Percentiles rank a stretch among this genome's conserved stretches.
phyloP scores from a whole-genome alignment of 768 basidiomycete genomes.

The Krasilnikovozyma curviuscula region DNA sequence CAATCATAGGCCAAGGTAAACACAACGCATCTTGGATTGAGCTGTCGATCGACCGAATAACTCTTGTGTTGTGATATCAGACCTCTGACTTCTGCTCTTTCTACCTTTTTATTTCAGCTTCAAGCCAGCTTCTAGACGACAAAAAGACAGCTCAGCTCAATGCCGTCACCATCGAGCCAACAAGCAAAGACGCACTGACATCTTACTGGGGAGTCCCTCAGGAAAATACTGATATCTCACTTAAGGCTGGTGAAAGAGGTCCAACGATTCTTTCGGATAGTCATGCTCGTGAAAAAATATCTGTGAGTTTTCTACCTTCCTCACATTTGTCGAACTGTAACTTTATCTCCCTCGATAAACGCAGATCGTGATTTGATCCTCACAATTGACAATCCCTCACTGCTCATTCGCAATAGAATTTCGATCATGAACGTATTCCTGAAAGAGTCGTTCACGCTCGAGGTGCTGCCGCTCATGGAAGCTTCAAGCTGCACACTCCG shows the following conservation, averaged over 20 bases:
- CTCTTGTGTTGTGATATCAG: no score
- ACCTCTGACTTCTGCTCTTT: no score
- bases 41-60: no score
- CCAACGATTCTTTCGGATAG: slow-evolving; percentile 49
- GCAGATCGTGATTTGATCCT: not conserved
- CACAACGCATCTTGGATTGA: no score
- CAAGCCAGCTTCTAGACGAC: no score
- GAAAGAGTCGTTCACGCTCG: slow-evolving; percentile 41
- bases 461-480: slow-evolving; percentile 60
- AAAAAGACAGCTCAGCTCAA: no score
- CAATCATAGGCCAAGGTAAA: no score
- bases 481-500: slow-evolving; percentile 55
- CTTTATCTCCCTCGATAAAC: not conserved
- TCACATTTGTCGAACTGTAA: not conserved
- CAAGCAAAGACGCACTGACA: no score
- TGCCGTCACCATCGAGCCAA: no score
- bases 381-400: no score
- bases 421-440: slow-evolving; percentile 43
- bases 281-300: slow-evolving; percentile 23
- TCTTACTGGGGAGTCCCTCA: no score
- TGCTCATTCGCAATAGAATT: slow-evolving; percentile 54
- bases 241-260: slow-evolving; percentile 32
- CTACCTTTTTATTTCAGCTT: no score
- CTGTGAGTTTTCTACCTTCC: slow-evolving; percentile 10
- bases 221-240: slow-evolving; percentile 25